Percentiles rank a stretch among this genome's conserved stretches.
phyloP scores from a whole-genome alignment of 805 yeast genomes.

The Suhomyces vadensis region DNA sequence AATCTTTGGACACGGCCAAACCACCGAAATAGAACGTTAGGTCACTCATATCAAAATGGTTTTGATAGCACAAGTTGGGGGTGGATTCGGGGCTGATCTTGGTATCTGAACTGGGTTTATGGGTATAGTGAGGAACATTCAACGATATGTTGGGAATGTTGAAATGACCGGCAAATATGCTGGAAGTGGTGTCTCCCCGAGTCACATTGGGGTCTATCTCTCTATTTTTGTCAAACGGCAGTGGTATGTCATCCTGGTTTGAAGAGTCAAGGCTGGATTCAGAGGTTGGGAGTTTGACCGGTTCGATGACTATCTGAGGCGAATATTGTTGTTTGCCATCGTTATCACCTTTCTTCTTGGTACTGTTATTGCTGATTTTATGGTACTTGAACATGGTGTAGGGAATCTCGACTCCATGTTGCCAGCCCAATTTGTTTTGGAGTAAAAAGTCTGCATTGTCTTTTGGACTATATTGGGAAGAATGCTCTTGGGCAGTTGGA shows the following conservation, averaged over 20 bases:
- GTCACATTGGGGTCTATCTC: constrained; percentile 7
- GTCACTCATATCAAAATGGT: constrained; percentile 33
- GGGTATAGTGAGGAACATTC: constrained; percentile 21
- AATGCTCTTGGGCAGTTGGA: no score
- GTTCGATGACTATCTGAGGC: constrained; percentile 27
- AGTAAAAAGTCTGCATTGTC: no score
- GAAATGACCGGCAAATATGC: constrained; percentile 29
- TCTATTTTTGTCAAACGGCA: background rate
- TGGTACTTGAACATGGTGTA: constrained; percentile 27
- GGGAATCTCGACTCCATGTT: constrained; percentile 30
- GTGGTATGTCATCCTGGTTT: background rate
- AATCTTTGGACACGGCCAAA: constrained; percentile 17
- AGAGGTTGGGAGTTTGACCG: constrained; percentile 12
- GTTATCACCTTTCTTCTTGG: constrained; percentile 14
- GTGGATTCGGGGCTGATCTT: constrained; percentile 12
- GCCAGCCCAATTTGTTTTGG: constrained; percentile 22
- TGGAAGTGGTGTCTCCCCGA: constrained; percentile 9
- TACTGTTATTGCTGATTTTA: constrained; percentile 13
- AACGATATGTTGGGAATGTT: constrained; percentile 26
- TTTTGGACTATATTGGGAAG: no score
- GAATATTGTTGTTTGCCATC: constrained; percentile 19
- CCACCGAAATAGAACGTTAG: constrained; percentile 42
- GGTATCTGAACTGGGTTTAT: constrained; percentile 8
- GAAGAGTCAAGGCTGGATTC: constrained; percentile 11
- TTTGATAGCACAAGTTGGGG: constrained; percentile 33